These are phyloP conservation scores for Podosphaera fusca DNA, from an alignment of 2,329 filamentous ascomycete genomes.

Conservation along the genomic window DNA sequence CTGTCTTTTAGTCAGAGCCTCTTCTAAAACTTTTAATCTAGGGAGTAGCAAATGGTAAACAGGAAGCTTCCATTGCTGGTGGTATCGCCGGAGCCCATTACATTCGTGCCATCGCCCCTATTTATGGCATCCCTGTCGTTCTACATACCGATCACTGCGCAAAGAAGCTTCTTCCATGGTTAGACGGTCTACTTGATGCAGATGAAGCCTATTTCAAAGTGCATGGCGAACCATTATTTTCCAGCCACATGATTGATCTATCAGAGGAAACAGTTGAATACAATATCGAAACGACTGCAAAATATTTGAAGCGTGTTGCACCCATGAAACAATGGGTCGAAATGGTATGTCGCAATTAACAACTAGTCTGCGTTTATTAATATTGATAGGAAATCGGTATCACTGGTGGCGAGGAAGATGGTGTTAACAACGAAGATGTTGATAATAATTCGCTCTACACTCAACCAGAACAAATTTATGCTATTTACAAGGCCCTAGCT, in stretches of 20 bases:
- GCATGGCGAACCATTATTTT: slow-evolving; percentile 81
- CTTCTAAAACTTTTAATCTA: slow-evolving; percentile 5
- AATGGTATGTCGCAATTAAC: slow-evolving; percentile 41
- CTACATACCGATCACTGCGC: slow-evolving; percentile 97
- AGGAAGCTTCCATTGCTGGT: slow-evolving; percentile 73
- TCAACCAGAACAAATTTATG: slow-evolving; percentile 86
- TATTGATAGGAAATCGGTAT: slow-evolving; percentile 51
- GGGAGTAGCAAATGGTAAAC: slow-evolving; percentile 63
- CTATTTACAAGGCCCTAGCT: slow-evolving; percentile 68
- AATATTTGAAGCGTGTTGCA: slow-evolving; percentile 81
- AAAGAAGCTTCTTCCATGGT: slow-evolving; percentile 97
- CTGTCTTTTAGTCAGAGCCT: too few relatives aligned
- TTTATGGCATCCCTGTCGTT: slow-evolving; percentile 76
- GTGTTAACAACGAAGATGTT: slow-evolving; percentile 94
- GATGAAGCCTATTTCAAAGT: slow-evolving; percentile 92
- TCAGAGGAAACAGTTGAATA: slow-evolving; percentile 75
- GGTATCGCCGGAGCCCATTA: slow-evolving; percentile 78
- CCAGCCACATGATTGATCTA: slow-evolving; percentile 94
- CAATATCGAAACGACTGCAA: slow-evolving; percentile 80
- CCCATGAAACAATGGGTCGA: slow-evolving; percentile 98
- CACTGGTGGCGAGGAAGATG: slow-evolving; percentile 92
- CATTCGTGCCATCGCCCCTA: slow-evolving; percentile 67
- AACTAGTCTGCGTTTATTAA: background rate
- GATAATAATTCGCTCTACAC: slow-evolving; percentile 97
- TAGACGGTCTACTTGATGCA: slow-evolving; percentile 84